phyloP scores from a whole-genome alignment of 2,329 filamentous ascomycete species.

The Cladophialophora yegresii region DNA sequence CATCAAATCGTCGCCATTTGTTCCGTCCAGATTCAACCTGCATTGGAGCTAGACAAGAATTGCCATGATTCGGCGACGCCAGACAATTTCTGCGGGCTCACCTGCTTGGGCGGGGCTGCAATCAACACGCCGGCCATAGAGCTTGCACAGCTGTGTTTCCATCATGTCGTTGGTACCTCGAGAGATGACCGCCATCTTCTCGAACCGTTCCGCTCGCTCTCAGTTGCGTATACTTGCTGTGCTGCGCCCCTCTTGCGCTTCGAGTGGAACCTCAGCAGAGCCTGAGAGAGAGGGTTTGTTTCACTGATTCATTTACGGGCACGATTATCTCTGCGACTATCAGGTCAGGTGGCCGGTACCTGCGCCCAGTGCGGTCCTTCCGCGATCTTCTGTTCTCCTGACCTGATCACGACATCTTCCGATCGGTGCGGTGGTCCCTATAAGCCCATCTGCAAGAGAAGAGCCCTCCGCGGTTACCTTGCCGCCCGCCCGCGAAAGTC shows the following conservation, averaged over 20 bases:
- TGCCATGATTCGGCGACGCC: slow-evolving; percentile 28
- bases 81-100: slow-evolving; percentile 20
- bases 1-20: slow-evolving; percentile 20
- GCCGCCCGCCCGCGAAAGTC: slow-evolving; percentile 23
- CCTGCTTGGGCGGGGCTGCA: slow-evolving; percentile 31
- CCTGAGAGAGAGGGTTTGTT: slow-evolving; percentile 23
- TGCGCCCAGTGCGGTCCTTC: slow-evolving; percentile 14
- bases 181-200: slow-evolving; percentile 28
- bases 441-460: slow-evolving; percentile 26
- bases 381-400: slow-evolving; percentile 23
- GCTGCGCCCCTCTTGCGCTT: slow-evolving; percentile 26
- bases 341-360: slow-evolving; percentile 16
- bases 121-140: slow-evolving; percentile 33
- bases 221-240: slow-evolving; percentile 19
- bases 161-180: slow-evolving; percentile 34
- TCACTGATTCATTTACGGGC: slow-evolving; percentile 26
- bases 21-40: slow-evolving; percentile 19
- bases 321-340: slow-evolving; percentile 8
- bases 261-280: slow-evolving; percentile 21
- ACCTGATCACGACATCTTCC: slow-evolving; percentile 20
- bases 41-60: slow-evolving; percentile 20
- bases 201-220: slow-evolving; percentile 21
- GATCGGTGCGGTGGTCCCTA: slow-evolving; percentile 22
- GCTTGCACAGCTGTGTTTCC: slow-evolving; percentile 27
- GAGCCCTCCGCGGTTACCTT: slow-evolving; percentile 28